A percentile compares a stretch with the other conserved stretches of the same genome.
Evolutionary conservation across 2,329 filamentous ascomycete species (phyloP).

Genomic region (Botrytis paeoniae): DNA sequence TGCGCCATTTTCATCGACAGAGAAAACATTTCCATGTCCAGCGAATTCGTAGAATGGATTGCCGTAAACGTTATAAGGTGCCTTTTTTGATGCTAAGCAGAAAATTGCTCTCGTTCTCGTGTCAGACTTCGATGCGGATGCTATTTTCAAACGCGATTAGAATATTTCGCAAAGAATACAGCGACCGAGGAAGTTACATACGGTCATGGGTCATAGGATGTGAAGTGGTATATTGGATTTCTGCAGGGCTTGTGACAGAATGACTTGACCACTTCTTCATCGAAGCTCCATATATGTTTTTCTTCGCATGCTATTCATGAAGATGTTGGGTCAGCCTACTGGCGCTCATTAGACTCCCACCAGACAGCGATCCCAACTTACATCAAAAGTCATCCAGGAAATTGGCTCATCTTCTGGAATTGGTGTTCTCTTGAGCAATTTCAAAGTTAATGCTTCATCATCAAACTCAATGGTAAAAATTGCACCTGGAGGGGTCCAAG

Average conservation of each 20-base stretch:
- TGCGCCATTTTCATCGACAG: slow-evolving; percentile 53
- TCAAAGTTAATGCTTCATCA: slow-evolving; percentile 71
- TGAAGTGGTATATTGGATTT: slow-evolving; percentile 59
- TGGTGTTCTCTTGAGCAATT: slow-evolving; percentile 74
- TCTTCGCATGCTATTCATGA: slow-evolving; percentile 64
- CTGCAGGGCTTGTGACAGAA: slow-evolving; percentile 68
- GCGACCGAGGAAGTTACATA: slow-evolving; percentile 50
- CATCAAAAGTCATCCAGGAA: slow-evolving; percentile 90
- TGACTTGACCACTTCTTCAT: slow-evolving; percentile 95
- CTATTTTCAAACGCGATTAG: slow-evolving; percentile 38
- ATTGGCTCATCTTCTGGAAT: slow-evolving; percentile 84
- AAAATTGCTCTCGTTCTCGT: slow-evolving; percentile 90
- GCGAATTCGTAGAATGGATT: slow-evolving; percentile 89
- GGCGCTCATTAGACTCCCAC: slow-evolving; percentile 22
- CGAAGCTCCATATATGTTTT: slow-evolving; percentile 82
- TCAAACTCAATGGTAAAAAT: slow-evolving; percentile 90
- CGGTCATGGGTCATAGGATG: slow-evolving; percentile 14
- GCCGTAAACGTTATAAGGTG: slow-evolving; percentile 80
- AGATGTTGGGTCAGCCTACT: not conserved
- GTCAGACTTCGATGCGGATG: slow-evolving; percentile 61
- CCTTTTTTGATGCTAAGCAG: slow-evolving; percentile 72
- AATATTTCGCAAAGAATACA: slow-evolving; percentile 1
- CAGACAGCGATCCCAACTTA: slow-evolving; percentile 44
- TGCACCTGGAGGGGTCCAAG: slow-evolving; percentile 84
- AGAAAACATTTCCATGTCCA: slow-evolving; percentile 76